phyloP scores from a whole-genome alignment of 169 alveolate species.

The Amoebophrya sp. region DNA sequence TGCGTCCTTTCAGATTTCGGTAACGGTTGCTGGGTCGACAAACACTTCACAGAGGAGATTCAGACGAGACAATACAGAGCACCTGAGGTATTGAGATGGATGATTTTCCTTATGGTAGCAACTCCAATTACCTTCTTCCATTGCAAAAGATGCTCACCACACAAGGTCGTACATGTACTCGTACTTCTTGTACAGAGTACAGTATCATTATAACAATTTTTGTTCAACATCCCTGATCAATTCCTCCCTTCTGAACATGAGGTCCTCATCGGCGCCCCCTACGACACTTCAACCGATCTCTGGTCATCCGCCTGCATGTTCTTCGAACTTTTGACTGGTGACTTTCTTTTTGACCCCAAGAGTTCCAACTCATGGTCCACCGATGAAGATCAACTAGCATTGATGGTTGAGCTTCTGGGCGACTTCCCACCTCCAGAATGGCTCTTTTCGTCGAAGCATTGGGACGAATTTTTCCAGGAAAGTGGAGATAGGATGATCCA shows the following conservation, averaged over 20 bases:
- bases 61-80: neutral
- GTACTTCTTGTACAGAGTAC: too few relatives aligned
- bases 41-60: neutral
- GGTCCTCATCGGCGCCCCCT: neutral
- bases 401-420: neutral
- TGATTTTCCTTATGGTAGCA: too few relatives aligned
- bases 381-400: neutral
- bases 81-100: too few relatives aligned
- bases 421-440: neutral
- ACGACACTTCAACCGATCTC: neutral
- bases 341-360: neutral
- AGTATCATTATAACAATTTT: too few relatives aligned
- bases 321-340: neutral
- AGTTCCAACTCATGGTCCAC: neutral
- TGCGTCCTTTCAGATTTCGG: neutral
- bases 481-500: neutral
- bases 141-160: too few relatives aligned
- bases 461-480: neutral
- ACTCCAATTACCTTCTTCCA: too few relatives aligned
- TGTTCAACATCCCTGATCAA: too few relatives aligned
- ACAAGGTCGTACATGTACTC: too few relatives aligned
- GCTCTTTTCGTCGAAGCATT: neutral
- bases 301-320: neutral
- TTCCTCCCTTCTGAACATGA: too few relatives aligned
- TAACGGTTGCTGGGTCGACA: neutral